Conservation (phyloP, 768 basidiomycete genomes). For the Lentinula sp. region DNA sequence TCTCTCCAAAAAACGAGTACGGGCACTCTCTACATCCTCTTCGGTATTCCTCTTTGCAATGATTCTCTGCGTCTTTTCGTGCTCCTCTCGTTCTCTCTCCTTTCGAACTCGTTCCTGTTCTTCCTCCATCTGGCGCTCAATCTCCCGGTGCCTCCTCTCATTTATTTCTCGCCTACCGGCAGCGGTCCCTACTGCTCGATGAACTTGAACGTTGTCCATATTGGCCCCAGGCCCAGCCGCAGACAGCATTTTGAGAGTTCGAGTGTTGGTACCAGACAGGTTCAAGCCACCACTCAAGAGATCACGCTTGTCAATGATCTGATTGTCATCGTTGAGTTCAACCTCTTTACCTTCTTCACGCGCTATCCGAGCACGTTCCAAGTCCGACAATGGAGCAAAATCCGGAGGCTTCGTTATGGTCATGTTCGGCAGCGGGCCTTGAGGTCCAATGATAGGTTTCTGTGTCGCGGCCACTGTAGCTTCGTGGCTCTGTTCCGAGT, state of each 20-base stretch:
- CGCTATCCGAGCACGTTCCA: constrained; percentile 67
- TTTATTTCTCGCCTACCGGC: constrained; percentile 79
- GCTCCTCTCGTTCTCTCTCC: constrained; percentile 54
- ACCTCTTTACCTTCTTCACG: constrained; percentile 74
- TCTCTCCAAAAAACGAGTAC: constrained; percentile 68
- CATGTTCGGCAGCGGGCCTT: constrained; percentile 57
- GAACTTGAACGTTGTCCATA: constrained; percentile 33
- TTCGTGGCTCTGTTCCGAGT: constrained; percentile 77
- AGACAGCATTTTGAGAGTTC: constrained; percentile 50
- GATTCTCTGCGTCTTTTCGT: constrained; percentile 58
- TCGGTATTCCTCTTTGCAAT: constrained; percentile 75
- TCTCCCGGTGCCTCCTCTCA: constrained; percentile 72
- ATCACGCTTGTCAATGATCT: constrained; percentile 94
- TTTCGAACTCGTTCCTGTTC: constrained; percentile 55
- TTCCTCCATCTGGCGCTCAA: constrained; percentile 72
- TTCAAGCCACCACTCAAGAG: constrained; percentile 90
- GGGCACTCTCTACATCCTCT: constrained; percentile 65
- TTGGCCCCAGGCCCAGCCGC: constrained; percentile 15
- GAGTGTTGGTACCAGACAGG: constrained; percentile 76
- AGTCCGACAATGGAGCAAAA: constrained; percentile 58
- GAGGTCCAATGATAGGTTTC: constrained; percentile 56
- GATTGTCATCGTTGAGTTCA: constrained; percentile 95
- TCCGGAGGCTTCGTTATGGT: constrained; percentile 73
- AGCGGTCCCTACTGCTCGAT: constrained; percentile 81
- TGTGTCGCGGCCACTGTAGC: constrained; percentile 79